phyloP scores from a whole-genome alignment of 2,329 filamentous ascomycete genomes.

The Biscogniauxia sp. region DNA sequence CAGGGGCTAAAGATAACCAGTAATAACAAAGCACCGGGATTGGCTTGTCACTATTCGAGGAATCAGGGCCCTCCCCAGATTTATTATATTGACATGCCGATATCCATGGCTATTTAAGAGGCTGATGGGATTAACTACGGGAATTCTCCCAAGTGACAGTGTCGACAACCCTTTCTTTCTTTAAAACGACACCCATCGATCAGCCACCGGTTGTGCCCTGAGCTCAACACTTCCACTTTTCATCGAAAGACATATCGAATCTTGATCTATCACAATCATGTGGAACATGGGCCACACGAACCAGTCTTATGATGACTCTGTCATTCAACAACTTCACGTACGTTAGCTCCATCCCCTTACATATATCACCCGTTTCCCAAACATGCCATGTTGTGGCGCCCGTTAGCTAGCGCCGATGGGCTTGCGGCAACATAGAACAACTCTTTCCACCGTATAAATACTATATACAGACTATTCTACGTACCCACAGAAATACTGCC shows the following conservation, averaged over 20 bases:
- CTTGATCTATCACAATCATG: conserved; percentile 16
- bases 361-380: conserved; percentile 7
- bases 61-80: conserved; percentile 7
- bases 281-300: conserved; percentile 27
- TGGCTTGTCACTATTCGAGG: conserved; percentile 9
- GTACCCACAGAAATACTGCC: not conserved
- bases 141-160: not conserved
- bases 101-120: not conserved
- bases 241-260: not conserved
- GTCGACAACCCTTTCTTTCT: not conserved
- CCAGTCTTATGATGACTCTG: conserved; percentile 23
- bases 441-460: not conserved
- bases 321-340: conserved; percentile 25
- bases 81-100: not conserved
- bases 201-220: not conserved
- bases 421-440: not conserved
- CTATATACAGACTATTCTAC: not conserved
- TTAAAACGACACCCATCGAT: not conserved
- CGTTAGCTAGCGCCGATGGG: conserved; percentile 2
- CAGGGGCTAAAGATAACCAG: conserved; percentile 9
- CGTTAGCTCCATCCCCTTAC: conserved; percentile 18
- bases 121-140: not conserved
- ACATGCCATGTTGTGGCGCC: conserved; percentile 11
- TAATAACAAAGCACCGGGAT: conserved; percentile 11
- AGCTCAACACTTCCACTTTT: not conserved